Evolutionary conservation across 805 yeast species (phyloP).

Genomic region (Grigorovia humatica): DNA sequence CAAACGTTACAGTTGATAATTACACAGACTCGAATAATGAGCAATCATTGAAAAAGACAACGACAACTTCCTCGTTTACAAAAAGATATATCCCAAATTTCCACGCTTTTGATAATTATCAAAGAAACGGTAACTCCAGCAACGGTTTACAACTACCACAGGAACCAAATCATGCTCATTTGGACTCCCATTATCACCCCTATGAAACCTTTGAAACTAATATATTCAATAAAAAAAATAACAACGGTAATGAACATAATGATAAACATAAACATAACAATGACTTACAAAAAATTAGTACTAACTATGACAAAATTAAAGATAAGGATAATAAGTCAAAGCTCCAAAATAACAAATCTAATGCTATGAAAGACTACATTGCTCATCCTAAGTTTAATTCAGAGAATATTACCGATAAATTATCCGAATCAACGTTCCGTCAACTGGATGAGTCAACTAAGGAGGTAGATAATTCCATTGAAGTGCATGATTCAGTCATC

Average conservation of each 20-base stretch:
- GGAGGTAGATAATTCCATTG: too few relatives aligned
- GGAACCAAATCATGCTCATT: constrained; percentile 7
- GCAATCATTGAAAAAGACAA: not conserved
- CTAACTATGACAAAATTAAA: not conserved
- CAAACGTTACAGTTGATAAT: not conserved
- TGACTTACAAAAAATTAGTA: not conserved
- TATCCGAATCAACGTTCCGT: too few relatives aligned
- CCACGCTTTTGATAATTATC: not conserved
- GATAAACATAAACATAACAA: not conserved
- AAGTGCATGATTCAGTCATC: too few relatives aligned
- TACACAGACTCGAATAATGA: not conserved
- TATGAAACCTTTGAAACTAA: constrained; percentile 1
- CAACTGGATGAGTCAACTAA: too few relatives aligned
- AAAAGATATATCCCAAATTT: not conserved
- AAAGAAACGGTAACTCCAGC: not conserved
- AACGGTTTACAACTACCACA: not conserved
- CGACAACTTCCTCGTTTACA: not conserved
- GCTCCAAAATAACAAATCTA: too few relatives aligned
- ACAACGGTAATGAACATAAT: not conserved
- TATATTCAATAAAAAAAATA: not conserved
- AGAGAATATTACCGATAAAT: too few relatives aligned
- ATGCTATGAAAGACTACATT: too few relatives aligned
- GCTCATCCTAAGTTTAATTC: too few relatives aligned
- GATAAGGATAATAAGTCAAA: too few relatives aligned
- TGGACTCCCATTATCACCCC: constrained; percentile 9